Evolutionary conservation across 129 eudicot genomes (phyloP).

Genomic region (Sambucus nigra): DNA sequence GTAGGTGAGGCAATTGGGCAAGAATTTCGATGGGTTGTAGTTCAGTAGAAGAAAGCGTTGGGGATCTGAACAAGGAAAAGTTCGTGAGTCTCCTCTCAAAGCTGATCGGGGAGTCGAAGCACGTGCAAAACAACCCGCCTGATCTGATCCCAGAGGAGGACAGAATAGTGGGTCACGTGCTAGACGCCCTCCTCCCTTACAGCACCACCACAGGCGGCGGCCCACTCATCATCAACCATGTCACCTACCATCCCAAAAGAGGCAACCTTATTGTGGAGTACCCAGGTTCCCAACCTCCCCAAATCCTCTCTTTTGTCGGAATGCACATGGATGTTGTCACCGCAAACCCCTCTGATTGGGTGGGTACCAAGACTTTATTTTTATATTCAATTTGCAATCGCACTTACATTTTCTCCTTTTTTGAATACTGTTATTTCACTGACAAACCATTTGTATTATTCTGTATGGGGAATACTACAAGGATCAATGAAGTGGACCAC

Average conservation of each 20-base stretch:
- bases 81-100: constrained; percentile 61
- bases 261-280: constrained; percentile 32
- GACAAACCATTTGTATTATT: too few species aligned
- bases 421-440: too few species aligned
- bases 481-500: too few species aligned
- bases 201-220: constrained; percentile 50
- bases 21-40: constrained; percentile 21
- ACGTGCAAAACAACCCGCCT: constrained; percentile 92
- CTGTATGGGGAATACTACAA: too few species aligned
- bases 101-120: constrained; percentile 76
- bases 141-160: constrained; percentile 91
- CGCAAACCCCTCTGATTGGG: constrained; percentile 32
- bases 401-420: too few species aligned
- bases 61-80: constrained; percentile 54
- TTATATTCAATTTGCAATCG: too few species aligned
- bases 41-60: constrained; percentile 33
- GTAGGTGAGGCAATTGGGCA: too few species aligned
- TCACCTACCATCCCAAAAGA: constrained; percentile 17
- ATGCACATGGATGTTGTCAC: constrained; percentile 39
- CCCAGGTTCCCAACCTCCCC: constrained; percentile 20
- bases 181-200: constrained; percentile 55
- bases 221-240: constrained; percentile 26
- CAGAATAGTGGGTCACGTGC: constrained; percentile 69
- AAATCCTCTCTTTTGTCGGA: constrained; percentile 26
- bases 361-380: too few species aligned